These are phyloP conservation scores for Ramularia endophylla DNA, from an alignment of 2,329 filamentous ascomycete genomes.

Conservation along the genomic window DNA sequence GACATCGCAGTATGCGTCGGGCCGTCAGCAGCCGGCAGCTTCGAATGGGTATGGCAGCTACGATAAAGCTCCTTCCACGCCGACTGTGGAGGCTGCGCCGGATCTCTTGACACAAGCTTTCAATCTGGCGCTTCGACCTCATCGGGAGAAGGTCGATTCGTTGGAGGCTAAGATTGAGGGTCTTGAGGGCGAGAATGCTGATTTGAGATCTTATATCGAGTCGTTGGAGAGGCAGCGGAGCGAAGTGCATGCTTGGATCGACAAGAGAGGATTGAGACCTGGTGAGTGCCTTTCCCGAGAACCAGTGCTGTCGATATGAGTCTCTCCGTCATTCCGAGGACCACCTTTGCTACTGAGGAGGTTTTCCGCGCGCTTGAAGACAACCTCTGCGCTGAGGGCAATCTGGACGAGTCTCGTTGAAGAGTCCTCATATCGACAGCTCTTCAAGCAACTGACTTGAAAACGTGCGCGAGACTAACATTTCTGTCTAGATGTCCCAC, in stretches of 20 bases:
- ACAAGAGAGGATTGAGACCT: constrained; percentile 49
- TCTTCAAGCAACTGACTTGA: too few relatives aligned
- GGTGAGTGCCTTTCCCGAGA: constrained; percentile 42
- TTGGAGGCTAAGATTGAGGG: constrained; percentile 50
- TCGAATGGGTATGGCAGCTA: constrained; percentile 10
- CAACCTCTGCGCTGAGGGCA: too few relatives aligned
- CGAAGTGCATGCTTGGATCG: constrained; percentile 51
- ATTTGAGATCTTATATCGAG: constrained; percentile 46
- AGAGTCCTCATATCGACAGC: too few relatives aligned
- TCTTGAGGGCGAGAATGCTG: constrained; percentile 46
- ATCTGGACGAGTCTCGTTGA: too few relatives aligned
- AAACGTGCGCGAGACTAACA: constrained; percentile 7
- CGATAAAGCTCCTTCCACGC: background rate
- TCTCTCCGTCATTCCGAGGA: too few relatives aligned
- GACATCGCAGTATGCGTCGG: constrained; percentile 10
- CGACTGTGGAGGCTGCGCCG: constrained; percentile 39
- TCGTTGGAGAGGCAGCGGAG: constrained; percentile 46
- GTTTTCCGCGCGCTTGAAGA: too few relatives aligned
- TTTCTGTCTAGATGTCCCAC: constrained; percentile 41
- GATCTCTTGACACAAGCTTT: constrained; percentile 48
- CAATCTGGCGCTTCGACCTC: constrained; percentile 48
- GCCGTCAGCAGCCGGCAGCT: constrained; percentile 17
- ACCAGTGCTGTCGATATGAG: too few relatives aligned
- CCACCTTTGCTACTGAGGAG: too few relatives aligned
- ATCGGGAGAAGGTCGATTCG: too few relatives aligned